These are phyloP conservation scores for Juglanconis sp. DNA, from an alignment of 2,329 filamentous ascomycete species.

Conservation along the genomic window DNA sequence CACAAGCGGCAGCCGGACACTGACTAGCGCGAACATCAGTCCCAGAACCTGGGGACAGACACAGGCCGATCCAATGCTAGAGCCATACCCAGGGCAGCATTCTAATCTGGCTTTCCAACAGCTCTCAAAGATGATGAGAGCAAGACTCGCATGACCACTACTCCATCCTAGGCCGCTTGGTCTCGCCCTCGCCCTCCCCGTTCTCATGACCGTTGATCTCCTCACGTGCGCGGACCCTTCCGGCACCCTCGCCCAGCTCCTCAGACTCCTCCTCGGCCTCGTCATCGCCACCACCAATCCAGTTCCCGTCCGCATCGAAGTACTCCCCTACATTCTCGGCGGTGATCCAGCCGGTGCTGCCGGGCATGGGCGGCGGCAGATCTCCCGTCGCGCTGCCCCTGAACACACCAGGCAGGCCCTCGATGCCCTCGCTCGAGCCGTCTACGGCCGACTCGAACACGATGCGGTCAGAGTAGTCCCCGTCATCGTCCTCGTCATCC, in stretches of 20 bases:
- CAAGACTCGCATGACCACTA: slow-evolving; percentile 18
- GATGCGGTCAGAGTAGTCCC: slow-evolving; percentile 47
- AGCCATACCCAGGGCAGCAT: too few species aligned
- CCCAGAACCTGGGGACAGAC: too few species aligned
- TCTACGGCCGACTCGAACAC: slow-evolving; percentile 60
- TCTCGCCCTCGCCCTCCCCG: slow-evolving; percentile 36
- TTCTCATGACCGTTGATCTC: slow-evolving; percentile 47
- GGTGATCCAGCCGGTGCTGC: slow-evolving; percentile 78
- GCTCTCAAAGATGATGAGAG: neutral
- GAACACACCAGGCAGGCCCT: slow-evolving; percentile 55
- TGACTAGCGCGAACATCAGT: too few species aligned
- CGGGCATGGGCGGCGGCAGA: slow-evolving; percentile 66
- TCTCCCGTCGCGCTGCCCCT: slow-evolving; percentile 45
- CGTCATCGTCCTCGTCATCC: slow-evolving; percentile 56
- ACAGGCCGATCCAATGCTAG: too few species aligned
- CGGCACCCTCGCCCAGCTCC: slow-evolving; percentile 62
- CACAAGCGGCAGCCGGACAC: too few species aligned
- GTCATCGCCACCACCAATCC: slow-evolving; percentile 49
- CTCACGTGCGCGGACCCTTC: slow-evolving; percentile 51
- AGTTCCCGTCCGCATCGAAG: slow-evolving; percentile 78
- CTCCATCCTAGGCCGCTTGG: slow-evolving; percentile 46
- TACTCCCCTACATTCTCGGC: slow-evolving; percentile 85
- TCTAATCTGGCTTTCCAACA: too few species aligned
- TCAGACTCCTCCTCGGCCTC: slow-evolving; percentile 39
- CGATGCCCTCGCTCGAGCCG: slow-evolving; percentile 50